These are phyloP conservation scores for Soucietia sequanensis DNA, from an alignment of 805 yeast genomes.

Conservation along the genomic window DNA sequence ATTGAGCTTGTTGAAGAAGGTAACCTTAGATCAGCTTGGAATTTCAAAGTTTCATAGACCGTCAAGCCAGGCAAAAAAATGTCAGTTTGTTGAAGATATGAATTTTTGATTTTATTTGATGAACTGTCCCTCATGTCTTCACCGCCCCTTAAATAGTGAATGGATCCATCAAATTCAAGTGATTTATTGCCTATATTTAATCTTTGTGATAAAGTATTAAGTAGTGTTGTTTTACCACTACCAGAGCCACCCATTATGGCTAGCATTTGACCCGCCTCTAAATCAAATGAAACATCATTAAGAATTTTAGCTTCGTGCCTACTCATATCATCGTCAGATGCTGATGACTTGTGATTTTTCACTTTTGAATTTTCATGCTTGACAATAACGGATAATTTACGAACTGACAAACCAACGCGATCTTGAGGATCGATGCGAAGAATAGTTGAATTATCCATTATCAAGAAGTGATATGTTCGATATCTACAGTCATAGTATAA, in stretches of 20 bases:
- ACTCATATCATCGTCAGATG: neutral
- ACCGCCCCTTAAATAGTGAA: constrained; percentile 25
- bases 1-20: constrained; percentile 42
- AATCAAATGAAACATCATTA: constrained; percentile 53
- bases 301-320: constrained; percentile 17
- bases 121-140: constrained; percentile 5
- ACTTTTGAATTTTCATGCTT: constrained; percentile 3
- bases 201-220: constrained; percentile 63
- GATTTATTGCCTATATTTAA: constrained; percentile 39
- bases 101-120: constrained; percentile 25
- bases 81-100: constrained; percentile 79
- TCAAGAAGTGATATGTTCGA: too few species aligned
- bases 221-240: constrained; percentile 78
- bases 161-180: constrained; percentile 42
- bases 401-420: constrained; percentile 33
- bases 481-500: too few species aligned
- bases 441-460: too few species aligned
- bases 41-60: constrained; percentile 64
- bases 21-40: constrained; percentile 70
- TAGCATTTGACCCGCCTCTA: constrained; percentile 60
- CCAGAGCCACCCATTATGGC: constrained; percentile 91
- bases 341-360: constrained; percentile 2
- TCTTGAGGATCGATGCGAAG: constrained; percentile 31
- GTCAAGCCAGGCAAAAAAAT: constrained; percentile 69
- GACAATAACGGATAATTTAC: constrained; percentile 17